Percentiles rank a stretch among this genome's conserved stretches.
Conservation (phyloP, 495 filamentous ascomycete genomes). For the Hypoxylon rickii region DNA sequence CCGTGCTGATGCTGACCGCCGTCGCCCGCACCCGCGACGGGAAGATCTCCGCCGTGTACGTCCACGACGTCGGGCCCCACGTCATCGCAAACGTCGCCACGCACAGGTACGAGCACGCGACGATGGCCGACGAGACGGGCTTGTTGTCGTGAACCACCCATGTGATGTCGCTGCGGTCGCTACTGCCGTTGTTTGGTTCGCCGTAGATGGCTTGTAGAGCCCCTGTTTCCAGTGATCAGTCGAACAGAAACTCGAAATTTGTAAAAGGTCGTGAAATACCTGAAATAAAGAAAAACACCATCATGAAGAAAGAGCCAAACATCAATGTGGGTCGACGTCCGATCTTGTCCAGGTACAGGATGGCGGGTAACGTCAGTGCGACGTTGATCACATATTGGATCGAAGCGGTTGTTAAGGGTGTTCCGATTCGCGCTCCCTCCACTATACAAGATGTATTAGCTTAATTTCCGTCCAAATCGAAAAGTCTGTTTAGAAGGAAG, state of each 20-base stretch:
- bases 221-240: constrained; percentile 48
- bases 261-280: constrained; percentile 67
- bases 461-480: too few species aligned
- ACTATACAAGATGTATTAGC: constrained; percentile 40
- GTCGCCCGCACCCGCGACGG: constrained; percentile 72
- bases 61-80: constrained; percentile 79
- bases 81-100: constrained; percentile 77
- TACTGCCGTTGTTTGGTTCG: constrained; percentile 49
- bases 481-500: too few species aligned
- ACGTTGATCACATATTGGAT: constrained; percentile 84
- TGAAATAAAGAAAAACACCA: constrained; percentile 71
- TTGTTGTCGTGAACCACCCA: constrained; percentile 61
- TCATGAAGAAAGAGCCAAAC: constrained; percentile 75
- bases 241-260: constrained; percentile 48
- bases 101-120: constrained; percentile 74
- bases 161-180: constrained; percentile 51
- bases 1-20: constrained; percentile 67
- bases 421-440: constrained; percentile 65
- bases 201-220: constrained; percentile 64
- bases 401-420: constrained; percentile 69
- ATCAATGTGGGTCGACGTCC: constrained; percentile 77
- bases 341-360: constrained; percentile 77
- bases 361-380: constrained; percentile 67
- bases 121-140: constrained; percentile 58
- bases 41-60: constrained; percentile 80